Evolutionary conservation across 495 filamentous ascomycete species (phyloP).

Genomic region (Recurvomyces mirabilis): DNA sequence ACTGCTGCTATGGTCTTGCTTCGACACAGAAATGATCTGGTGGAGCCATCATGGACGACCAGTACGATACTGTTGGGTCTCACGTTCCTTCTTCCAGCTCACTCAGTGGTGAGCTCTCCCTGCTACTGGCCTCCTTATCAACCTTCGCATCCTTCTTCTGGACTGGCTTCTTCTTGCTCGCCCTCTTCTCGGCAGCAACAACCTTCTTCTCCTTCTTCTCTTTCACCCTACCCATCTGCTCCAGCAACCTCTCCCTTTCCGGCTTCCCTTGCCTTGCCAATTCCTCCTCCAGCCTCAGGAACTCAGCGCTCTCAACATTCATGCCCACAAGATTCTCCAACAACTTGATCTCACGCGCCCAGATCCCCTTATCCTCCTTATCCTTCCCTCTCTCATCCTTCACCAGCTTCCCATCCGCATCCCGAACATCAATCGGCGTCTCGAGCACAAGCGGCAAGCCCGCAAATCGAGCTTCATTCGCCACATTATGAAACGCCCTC

Average conservation of each 20-base stretch:
- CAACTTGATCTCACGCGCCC: constrained; percentile 40
- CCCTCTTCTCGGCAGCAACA: constrained; percentile 13
- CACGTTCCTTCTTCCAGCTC: too few relatives aligned
- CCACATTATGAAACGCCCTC: constrained; percentile 76
- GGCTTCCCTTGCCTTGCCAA: constrained; percentile 55
- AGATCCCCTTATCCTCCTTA: constrained; percentile 50
- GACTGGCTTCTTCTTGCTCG: constrained; percentile 13
- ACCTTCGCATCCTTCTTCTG: constrained; percentile 8
- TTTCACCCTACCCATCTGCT: constrained; percentile 61
- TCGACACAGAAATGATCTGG: too few relatives aligned
- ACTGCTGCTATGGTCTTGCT: too few relatives aligned
- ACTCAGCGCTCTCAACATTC: constrained; percentile 59
- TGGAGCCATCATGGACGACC: too few relatives aligned
- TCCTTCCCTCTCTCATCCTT: constrained; percentile 61
- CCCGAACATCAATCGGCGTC: constrained; percentile 71
- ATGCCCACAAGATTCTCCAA: constrained; percentile 79
- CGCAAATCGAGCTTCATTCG: constrained; percentile 70
- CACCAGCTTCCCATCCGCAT: constrained; percentile 41
- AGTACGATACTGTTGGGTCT: too few relatives aligned
- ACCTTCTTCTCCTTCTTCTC: constrained; percentile 34
- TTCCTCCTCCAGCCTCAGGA: constrained; percentile 48
- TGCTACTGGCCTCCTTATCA: not conserved
- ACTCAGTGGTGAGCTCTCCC: constrained; percentile 1
- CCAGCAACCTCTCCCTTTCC: constrained; percentile 63
- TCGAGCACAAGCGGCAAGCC: constrained; percentile 85